These are phyloP conservation scores for Gryganskiella cystojenkinii DNA, from an alignment of 192 early-diverging fungal species.

Conservation along the genomic window DNA sequence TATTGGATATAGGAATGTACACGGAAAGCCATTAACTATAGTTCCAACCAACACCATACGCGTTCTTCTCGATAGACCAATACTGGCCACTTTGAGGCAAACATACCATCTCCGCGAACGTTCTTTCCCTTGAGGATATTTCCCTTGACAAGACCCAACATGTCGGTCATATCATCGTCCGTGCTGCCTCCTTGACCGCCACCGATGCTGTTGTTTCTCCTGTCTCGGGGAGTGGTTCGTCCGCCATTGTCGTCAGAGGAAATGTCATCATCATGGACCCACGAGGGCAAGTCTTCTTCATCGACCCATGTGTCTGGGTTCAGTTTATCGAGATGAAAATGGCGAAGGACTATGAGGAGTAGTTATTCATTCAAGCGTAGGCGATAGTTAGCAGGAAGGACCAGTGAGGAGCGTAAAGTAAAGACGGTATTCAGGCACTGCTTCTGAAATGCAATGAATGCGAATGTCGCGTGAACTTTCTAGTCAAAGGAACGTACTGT, in stretches of 20 bases:
- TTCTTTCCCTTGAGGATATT: slow-evolving; percentile 33
- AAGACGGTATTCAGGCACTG: background rate
- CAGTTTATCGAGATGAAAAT: slow-evolving; percentile 62
- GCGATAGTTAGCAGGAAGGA: background rate
- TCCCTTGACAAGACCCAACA: slow-evolving; percentile 55
- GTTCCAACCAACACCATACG: slow-evolving; percentile 28
- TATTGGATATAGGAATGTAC: slow-evolving; percentile 9
- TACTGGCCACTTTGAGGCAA: too few species aligned
- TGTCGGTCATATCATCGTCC: slow-evolving; percentile 53
- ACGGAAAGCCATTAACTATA: background rate
- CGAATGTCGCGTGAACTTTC: background rate
- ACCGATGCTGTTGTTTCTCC: slow-evolving; percentile 5
- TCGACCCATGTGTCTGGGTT: slow-evolving; percentile 65
- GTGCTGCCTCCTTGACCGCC: too few species aligned
- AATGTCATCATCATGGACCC: slow-evolving; percentile 51
- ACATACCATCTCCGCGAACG: slow-evolving; percentile 35
- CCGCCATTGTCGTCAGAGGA: slow-evolving; percentile 26
- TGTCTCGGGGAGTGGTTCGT: slow-evolving; percentile 29
- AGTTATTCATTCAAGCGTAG: too few species aligned
- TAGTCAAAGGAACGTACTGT: slow-evolving; percentile 17
- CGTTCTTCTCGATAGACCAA: slow-evolving; percentile 21
- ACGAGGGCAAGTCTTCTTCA: slow-evolving; percentile 47
- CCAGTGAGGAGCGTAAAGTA: background rate
- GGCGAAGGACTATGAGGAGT: slow-evolving; percentile 52
- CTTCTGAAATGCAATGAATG: too few species aligned